Conservation (phyloP, 345 rosid genomes). For the Combretum micranthum region DNA sequence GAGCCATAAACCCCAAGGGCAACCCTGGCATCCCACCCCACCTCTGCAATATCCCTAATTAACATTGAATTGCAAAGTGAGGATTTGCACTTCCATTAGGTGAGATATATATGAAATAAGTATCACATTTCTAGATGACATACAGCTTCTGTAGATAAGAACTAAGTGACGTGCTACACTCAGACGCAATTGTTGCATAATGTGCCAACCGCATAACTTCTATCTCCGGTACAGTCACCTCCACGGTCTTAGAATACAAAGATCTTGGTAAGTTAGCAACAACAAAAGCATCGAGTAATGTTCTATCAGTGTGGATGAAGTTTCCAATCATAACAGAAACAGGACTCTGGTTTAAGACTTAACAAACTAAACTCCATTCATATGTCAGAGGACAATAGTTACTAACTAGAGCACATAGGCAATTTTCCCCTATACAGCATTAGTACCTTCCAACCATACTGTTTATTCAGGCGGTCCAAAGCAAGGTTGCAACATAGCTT, state of each 20-base stretch:
- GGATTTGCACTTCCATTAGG: no score
- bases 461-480: constrained; percentile 24
- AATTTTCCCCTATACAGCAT: no score
- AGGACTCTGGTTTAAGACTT: no score
- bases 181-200: constrained; percentile 57
- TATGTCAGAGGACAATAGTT: neutral
- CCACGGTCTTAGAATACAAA: constrained; percentile 31
- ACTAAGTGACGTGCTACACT: constrained; percentile 42
- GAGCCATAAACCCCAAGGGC: constrained; percentile 51
- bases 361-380: neutral
- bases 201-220: constrained; percentile 77
- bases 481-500: constrained; percentile 44
- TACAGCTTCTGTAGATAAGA: constrained; percentile 43
- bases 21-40: constrained; percentile 66
- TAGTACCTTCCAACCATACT: constrained; percentile 51
- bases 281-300: constrained; percentile 1
- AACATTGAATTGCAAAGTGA: no score
- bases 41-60: constrained; percentile 35
- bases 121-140: constrained; percentile 6
- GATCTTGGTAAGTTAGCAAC: constrained; percentile 7
- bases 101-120: no score
- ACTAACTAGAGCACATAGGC: neutral
- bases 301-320: neutral
- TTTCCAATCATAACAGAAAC: neutral
- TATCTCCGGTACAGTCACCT: constrained; percentile 66